Base-by-base conservation (phyloP, 148 eudicot genomes). In the Cornus controversa region DNA sequence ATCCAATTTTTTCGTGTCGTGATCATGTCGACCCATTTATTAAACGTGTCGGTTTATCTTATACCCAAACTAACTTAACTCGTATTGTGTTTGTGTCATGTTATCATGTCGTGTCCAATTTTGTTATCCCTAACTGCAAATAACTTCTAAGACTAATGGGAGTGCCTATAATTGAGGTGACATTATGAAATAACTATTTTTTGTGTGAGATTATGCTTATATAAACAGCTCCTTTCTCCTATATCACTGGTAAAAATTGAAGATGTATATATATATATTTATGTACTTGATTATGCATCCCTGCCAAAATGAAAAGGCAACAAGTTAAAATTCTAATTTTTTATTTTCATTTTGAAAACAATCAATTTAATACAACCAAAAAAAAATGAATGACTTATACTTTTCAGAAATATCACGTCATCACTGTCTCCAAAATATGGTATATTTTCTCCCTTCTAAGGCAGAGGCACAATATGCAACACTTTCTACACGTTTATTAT, bases 401-500 rank as follows among this genome's bases (percentile, higher is more conserved):
- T n/a, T n/a, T n/a, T n/a, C n/a, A n/a, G n/a, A n/a, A n/a, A n/a
- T n/a, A n/a, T n/a, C n/a, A n/a, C n/a, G n/a, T n/a, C n/a, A n/a
- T n/a, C n/a, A n/a, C n/a, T n/a, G n/a, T n/a, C n/a, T n/a, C n/a
- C n/a, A n/a, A n/a, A n/a, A n/a, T n/a, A n/a, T n/a, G n/a, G n/a
- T n/a, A n/a, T 75, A 65, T 71, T 67, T 71, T 23, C 57, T 36
- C 84, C 99, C 98, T 76, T 96, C 91, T 67, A 98, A 96, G 91
- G 99, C 99, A 53, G 99, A 96, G 80, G 93, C 99, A 70, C 94
- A 96, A 73, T 96, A 98, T 85, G 99, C 98, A 77, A 88, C 91
- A 36, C 99, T 96, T 77, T 78, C 34, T 16, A 45, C 14, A 15
- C 42, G n/a, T 50, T 47, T 65, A 22, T 23, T 0, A 45, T 37